Percentiles rank a stretch among this genome's conserved stretches.
Evolutionary conservation across 352 stramenopile species (phyloP).

Genomic region (Globisporangium iwayamae): DNA sequence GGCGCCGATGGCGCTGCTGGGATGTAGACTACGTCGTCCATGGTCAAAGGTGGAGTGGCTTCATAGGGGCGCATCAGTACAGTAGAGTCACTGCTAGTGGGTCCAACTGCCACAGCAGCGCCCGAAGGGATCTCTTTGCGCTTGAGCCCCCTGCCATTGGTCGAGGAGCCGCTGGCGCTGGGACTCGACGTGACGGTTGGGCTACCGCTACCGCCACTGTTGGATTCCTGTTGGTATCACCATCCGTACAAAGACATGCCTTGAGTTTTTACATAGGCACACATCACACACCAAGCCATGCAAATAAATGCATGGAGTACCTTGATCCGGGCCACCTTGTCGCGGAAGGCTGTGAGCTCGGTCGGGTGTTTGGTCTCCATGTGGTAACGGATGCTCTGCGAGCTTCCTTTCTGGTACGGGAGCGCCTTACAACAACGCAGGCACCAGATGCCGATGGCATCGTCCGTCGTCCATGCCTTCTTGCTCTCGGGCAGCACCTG

Average conservation of each 20-base stretch:
- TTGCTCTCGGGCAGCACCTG: constrained; percentile 25
- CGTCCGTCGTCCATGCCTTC: constrained; percentile 44
- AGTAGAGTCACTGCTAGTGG: background rate
- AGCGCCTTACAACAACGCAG: constrained; percentile 31
- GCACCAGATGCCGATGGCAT: constrained; percentile 49
- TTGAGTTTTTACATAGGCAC: too few species aligned
- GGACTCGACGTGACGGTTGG: background rate
- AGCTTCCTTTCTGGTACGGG: constrained; percentile 43
- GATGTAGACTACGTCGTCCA: too few species aligned
- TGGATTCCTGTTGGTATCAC: background rate
- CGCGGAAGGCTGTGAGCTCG: constrained; percentile 28
- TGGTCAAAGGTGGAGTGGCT: too few species aligned
- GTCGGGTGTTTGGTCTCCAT: constrained; percentile 52
- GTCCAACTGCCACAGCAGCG: background rate
- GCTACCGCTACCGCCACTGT: background rate
- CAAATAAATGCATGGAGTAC: background rate
- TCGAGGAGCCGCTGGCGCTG: constrained; percentile 5
- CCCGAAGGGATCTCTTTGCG: constrained; percentile 2
- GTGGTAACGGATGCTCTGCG: constrained; percentile 56
- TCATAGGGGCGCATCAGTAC: too few species aligned
- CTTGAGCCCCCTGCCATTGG: background rate
- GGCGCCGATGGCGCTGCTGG: too few species aligned
- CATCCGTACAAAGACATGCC: background rate
- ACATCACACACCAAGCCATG: background rate
- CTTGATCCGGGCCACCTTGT: constrained; percentile 1